phyloP scores from a whole-genome alignment of 148 eudicot genomes.

The Persicaria tinctoria region DNA sequence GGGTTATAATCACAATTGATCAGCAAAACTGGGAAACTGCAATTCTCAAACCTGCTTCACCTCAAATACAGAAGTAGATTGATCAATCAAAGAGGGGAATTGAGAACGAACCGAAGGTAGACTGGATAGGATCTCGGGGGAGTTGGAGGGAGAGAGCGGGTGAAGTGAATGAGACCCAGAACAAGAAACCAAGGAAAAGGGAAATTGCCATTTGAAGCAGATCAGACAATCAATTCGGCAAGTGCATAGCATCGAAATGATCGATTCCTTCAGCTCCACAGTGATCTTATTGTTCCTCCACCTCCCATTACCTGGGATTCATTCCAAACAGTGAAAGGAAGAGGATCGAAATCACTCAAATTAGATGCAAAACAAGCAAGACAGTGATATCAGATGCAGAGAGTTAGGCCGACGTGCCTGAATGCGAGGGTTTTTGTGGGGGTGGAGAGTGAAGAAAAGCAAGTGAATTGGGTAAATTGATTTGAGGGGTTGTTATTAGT shows the following conservation, averaged over 20 bases:
- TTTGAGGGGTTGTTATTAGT: no score
- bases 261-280: neutral
- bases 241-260: constrained; percentile 6
- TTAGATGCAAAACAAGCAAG: neutral
- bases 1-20: neutral
- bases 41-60: neutral
- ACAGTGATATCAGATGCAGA: no score
- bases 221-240: neutral
- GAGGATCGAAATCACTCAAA: neutral
- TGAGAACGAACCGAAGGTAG: neutral
- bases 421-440: no score
- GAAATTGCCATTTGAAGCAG: constrained; percentile 4
- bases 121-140: neutral
- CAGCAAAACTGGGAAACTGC: neutral
- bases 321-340: neutral
- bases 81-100: neutral
- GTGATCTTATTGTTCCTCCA: neutral
- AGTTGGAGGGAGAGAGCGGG: neutral
- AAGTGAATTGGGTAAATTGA: no score
- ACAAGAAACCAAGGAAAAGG: neutral
- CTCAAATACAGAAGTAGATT: neutral
- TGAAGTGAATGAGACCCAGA: neutral
- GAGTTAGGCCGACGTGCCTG: no score
- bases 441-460: no score
- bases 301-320: neutral